Conservation (phyloP, 2,329 filamentous ascomycete species). For the Phaeosphaeria sp. region DNA sequence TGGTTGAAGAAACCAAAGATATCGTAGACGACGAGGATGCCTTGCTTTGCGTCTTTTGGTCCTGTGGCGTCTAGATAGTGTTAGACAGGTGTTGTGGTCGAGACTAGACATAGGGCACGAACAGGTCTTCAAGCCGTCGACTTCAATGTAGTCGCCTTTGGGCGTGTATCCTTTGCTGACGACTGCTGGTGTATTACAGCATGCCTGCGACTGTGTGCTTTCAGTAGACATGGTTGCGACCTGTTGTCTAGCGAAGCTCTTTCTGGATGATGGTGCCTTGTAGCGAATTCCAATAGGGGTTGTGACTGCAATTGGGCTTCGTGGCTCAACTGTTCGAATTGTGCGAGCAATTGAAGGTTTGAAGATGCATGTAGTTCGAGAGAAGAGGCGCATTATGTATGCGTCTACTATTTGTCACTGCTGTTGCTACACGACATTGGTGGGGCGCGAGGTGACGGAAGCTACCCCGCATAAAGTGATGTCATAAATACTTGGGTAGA, state of each 20-base stretch:
- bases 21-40: constrained; percentile 65
- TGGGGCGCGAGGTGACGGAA: constrained; percentile 6
- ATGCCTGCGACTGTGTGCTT: constrained; percentile 46
- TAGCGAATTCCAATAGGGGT: not conserved
- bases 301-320: constrained; percentile 18
- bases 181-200: constrained; percentile 59
- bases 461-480: constrained; percentile 3
- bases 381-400: constrained; percentile 5
- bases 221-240: constrained; percentile 41
- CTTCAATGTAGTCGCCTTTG: constrained; percentile 65
- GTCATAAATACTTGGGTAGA: not conserved
- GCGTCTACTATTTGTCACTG: constrained; percentile 1
- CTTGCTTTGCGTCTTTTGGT: constrained; percentile 61
- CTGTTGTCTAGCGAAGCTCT: constrained; percentile 9
- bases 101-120: constrained; percentile 19
- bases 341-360: not conserved
- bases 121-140: constrained; percentile 69
- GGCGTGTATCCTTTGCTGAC: constrained; percentile 59
- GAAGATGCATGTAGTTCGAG: not conserved
- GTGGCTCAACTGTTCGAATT: constrained; percentile 2
- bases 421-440: not conserved
- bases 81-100: not conserved
- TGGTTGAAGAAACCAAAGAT: constrained; percentile 71
- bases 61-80: constrained; percentile 59
- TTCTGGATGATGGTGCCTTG: not conserved